A percentile compares a stretch with the other conserved stretches of the same genome.
Conservation (phyloP, 2,329 filamentous ascomycete genomes). For the Talaromyces sp. region DNA sequence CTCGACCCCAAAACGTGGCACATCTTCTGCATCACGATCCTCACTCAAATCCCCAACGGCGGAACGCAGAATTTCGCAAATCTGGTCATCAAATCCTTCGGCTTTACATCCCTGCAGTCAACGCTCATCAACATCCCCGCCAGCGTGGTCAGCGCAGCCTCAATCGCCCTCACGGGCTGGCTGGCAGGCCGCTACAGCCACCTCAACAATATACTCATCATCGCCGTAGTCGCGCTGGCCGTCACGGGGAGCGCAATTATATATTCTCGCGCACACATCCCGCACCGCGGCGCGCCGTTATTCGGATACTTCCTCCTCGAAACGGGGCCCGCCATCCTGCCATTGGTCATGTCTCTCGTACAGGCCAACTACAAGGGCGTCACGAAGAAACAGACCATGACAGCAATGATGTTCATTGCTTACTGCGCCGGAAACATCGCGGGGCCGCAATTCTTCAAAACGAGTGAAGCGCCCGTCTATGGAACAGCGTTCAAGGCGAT, state of each 20-base stretch:
- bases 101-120: constrained; percentile 49
- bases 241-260: constrained; percentile 16
- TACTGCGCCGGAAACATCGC: constrained; percentile 56
- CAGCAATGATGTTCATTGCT: constrained; percentile 49
- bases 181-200: constrained; percentile 9
- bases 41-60: constrained; percentile 55
- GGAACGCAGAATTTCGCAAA: constrained; percentile 53
- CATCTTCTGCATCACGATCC: constrained; percentile 52
- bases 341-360: constrained; percentile 45
- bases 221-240: constrained; percentile 1
- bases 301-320: constrained; percentile 54
- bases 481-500: constrained; percentile 44
- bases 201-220: constrained; percentile 9
- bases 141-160: constrained; percentile 52
- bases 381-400: constrained; percentile 54
- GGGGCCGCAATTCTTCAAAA: constrained; percentile 53
- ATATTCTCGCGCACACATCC: constrained; percentile 13
- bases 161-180: constrained; percentile 37
- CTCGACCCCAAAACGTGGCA: constrained; percentile 59
- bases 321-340: constrained; percentile 51
- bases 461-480: constrained; percentile 49
- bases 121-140: constrained; percentile 60
- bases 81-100: constrained; percentile 48
- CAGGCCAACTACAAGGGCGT: constrained; percentile 50
- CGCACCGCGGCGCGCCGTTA: constrained; percentile 51